Evolutionary conservation across 2,329 filamentous ascomycete genomes (phyloP).

Genomic region (Beauveria australis): DNA sequence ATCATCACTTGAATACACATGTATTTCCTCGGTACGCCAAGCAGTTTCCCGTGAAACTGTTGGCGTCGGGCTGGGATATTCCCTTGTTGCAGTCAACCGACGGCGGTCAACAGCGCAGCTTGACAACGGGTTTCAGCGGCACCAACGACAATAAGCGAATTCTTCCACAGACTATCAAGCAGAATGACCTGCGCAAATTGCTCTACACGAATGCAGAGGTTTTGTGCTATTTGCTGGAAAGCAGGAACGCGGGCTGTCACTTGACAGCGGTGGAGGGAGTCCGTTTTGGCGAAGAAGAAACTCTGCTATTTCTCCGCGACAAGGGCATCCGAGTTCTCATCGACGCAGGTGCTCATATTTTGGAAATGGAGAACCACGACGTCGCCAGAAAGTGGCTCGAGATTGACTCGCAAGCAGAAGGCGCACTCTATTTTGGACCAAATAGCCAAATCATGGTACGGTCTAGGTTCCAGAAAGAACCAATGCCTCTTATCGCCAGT

Average conservation of each 20-base stretch:
- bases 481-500: conserved; percentile 42
- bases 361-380: conserved; percentile 49
- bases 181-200: conserved; percentile 49
- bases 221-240: conserved; percentile 46
- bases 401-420: conserved; percentile 33
- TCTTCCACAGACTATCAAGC: conserved; percentile 52
- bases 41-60: conserved; percentile 55
- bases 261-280: conserved; percentile 16
- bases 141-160: conserved; percentile 58
- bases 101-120: neutral
- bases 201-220: conserved; percentile 57
- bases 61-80: conserved; percentile 61
- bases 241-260: conserved; percentile 40
- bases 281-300: conserved; percentile 25
- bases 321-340: conserved; percentile 46
- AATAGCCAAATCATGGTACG: conserved; percentile 19
- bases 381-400: conserved; percentile 44
- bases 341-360: conserved; percentile 55
- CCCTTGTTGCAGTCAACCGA: conserved; percentile 31
- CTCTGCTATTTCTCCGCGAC: conserved; percentile 28
- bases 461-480: conserved; percentile 27
- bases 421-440: conserved; percentile 45
- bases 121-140: conserved; percentile 63
- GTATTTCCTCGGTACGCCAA: conserved; percentile 59
- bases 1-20: conserved; percentile 55